A percentile compares a stretch with the other conserved stretches of the same genome.
These are phyloP conservation scores for Gossypium rotundifolium DNA, from an alignment of 345 rosid genomes.

Conservation along the genomic window DNA sequence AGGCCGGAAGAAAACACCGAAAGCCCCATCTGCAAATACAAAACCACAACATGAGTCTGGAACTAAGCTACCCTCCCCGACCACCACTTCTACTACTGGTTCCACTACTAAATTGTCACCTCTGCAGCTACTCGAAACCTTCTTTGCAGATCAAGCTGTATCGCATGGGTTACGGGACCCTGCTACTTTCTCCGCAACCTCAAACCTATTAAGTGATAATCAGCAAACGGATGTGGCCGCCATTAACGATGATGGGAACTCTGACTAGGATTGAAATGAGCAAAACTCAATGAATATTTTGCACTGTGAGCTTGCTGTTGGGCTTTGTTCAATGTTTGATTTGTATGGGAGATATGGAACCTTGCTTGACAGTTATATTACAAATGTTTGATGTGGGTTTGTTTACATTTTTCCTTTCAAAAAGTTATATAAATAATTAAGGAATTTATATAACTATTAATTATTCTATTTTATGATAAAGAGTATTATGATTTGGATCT, in stretches of 20 bases:
- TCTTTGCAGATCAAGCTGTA: constrained; percentile 10
- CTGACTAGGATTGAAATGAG: not conserved
- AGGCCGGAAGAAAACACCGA: not conserved
- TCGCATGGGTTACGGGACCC: not conserved
- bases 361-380: not conserved
- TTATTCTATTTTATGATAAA: no score
- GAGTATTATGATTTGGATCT: no score
- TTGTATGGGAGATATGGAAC: not conserved
- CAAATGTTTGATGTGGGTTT: not conserved
- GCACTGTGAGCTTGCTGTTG: not conserved
- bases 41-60: not conserved
- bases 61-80: not conserved
- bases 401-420: not conserved
- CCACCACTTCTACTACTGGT: not conserved
- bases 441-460: no score
- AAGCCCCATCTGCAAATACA: not conserved
- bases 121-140: constrained; percentile 7
- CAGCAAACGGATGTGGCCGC: not conserved
- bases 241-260: not conserved
- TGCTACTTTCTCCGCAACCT: not conserved
- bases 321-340: not conserved
- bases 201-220: not conserved
- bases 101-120: not conserved
- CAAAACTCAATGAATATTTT: not conserved
- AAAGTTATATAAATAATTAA: no score